Evolutionary conservation across 2,329 filamentous ascomycete species (phyloP), one percentile per base, ranked within the genome.

Genomic region (Aspergillus sp.): DNA sequence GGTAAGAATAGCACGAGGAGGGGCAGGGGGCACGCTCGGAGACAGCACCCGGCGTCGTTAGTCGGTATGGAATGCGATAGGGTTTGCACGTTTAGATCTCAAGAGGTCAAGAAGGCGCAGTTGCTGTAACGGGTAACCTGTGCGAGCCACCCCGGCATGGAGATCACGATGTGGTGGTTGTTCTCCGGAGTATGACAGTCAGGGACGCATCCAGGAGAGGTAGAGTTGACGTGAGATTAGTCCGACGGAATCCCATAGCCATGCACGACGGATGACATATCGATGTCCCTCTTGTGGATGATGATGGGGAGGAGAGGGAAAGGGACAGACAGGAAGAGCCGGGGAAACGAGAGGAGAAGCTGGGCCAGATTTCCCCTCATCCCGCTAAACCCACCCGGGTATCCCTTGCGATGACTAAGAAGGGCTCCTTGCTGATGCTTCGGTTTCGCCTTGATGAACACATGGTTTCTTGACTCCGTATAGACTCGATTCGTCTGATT

Each of bases 81-180:
- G 47, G 7, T 32, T 40, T 49, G 7, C 29, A 36, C 23, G 48
- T 19, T 10, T 13, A 38, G 17, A 38, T 16, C 14, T 38, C 14
- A n/a, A 45, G 21, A 32, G 45, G 45, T 20, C 17, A 17, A 29
- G 32, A 25, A 16, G 42, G 17, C 7, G 16, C 17, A 34, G 34
- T 14, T 42, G 16, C 51, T 53, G 31, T 46, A 53, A 53, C 42
- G 41, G 51, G 50, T 53, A 53, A 53, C 32, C 50, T 40, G 36
- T 53, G 50, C 50, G 50, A 53, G 49, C 16, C 45, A n/a, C 25
- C 25, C 23, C 29, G 36, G 34, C 45, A 21, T 11, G 16, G 11
- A 43, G 40, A 43, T 16, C 17, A 7, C 7, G 40, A 43, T 14
- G n/a, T 40, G 7, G 25, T 29, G 25, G 25, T 11, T 7, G 25